Evolutionary conservation across 371 early-diverging fungal genomes (phyloP).

Genomic region (Mortierella sp.): DNA sequence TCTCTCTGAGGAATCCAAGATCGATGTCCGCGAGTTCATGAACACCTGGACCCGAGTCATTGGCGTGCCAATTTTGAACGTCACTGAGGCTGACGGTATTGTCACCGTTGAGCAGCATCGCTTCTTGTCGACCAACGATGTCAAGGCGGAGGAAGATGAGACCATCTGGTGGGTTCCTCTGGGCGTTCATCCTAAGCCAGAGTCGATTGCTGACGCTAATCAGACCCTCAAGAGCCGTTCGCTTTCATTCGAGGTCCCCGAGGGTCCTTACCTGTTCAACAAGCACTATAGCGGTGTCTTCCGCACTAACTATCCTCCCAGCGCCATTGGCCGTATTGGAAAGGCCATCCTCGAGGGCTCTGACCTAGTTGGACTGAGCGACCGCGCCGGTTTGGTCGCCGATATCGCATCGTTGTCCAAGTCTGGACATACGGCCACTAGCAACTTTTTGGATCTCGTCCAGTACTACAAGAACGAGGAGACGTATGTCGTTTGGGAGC

Average conservation of each 20-base stretch:
- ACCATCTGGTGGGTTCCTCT: conserved; percentile 84
- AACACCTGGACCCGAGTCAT: conserved; percentile 85
- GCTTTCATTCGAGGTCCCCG: conserved; percentile 44
- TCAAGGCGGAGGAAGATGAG: conserved; percentile 71
- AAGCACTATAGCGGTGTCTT: conserved; percentile 71
- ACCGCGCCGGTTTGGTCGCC: conserved; percentile 71
- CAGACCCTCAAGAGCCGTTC: conserved; percentile 54
- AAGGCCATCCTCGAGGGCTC: conserved; percentile 57
- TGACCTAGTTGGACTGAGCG: conserved; percentile 57
- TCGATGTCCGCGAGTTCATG: conserved; percentile 84
- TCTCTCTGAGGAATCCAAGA: conserved; percentile 73
- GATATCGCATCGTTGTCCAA: conserved; percentile 71
- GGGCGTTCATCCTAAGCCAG: conserved; percentile 49
- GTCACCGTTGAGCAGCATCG: conserved; percentile 75
- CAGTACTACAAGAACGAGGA: conserved; percentile 63
- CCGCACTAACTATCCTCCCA: conserved; percentile 70
- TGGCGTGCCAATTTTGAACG: conserved; percentile 85
- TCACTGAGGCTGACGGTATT: conserved; percentile 60
- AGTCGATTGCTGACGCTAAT: conserved; percentile 33
- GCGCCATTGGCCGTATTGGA: conserved; percentile 58
- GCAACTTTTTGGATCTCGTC: conserved; percentile 66
- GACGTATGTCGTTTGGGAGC: conserved; percentile 67
- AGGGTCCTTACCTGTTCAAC: conserved; percentile 72
- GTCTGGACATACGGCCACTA: conserved; percentile 68
- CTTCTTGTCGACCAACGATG: conserved; percentile 80